phyloP scores from a whole-genome alignment of 495 filamentous ascomycete species.

The Penicillium lividum region DNA sequence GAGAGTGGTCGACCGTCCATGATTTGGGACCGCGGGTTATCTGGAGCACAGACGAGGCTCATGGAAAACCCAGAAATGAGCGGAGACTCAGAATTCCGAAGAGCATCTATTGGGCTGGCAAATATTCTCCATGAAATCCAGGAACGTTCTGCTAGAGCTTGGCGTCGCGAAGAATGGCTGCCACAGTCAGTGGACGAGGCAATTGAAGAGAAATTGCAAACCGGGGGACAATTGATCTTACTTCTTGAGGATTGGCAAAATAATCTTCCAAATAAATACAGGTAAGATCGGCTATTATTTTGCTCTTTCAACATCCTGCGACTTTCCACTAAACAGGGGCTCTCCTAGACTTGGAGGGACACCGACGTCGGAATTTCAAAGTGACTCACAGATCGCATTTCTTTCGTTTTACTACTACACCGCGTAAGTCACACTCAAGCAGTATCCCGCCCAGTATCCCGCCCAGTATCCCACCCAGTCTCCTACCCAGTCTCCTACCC shows the following conservation, averaged over 20 bases:
- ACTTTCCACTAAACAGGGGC: no score
- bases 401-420: constrained; percentile 1
- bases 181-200: constrained; percentile 17
- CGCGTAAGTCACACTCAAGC: background rate
- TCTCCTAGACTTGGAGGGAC: background rate
- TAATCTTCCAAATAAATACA: constrained; percentile 5
- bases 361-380: background rate
- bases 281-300: background rate
- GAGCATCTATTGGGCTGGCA: constrained; percentile 8
- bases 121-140: constrained; percentile 18
- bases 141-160: constrained; percentile 14
- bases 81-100: constrained; percentile 1
- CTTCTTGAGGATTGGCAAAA: constrained; percentile 9
- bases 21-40: constrained; percentile 15
- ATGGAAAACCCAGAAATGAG: no score
- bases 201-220: constrained; percentile 17
- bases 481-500: no score
- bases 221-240: constrained; percentile 14
- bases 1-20: constrained; percentile 13
- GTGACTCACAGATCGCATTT: background rate
- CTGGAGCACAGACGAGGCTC: background rate
- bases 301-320: background rate
- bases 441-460: no score
- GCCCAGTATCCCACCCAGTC: no score
- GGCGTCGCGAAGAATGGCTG: constrained; percentile 15